Evolutionary conservation across 441 rosid species (phyloP).

Genomic region (Theobroma grandiflorum): DNA sequence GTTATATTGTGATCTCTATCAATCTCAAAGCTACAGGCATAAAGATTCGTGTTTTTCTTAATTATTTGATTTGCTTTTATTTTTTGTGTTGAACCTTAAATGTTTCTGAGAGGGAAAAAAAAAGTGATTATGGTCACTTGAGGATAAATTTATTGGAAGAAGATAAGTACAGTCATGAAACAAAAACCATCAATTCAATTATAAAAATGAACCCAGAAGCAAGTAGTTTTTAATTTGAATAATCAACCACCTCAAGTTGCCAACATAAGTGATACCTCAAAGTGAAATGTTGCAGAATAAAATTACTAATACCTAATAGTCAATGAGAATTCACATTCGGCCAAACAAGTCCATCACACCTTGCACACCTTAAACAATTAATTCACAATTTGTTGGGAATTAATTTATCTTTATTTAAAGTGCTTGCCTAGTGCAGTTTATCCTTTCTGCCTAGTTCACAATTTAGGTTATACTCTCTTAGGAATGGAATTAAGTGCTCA

Average conservation of each 20-base stretch:
- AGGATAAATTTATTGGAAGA: background rate
- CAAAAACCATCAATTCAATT: background rate
- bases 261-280: background rate
- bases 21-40: background rate
- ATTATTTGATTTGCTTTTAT: background rate
- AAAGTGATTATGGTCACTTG: background rate
- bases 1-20: background rate
- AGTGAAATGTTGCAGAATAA: background rate
- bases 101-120: background rate
- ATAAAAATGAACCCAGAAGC: background rate
- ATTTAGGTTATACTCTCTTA: too few species aligned
- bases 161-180: background rate
- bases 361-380: too few species aligned
- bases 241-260: background rate
- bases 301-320: background rate
- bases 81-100: too few species aligned
- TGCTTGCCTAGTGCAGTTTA: too few species aligned
- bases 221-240: background rate
- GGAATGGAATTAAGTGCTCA: too few species aligned
- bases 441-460: too few species aligned
- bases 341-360: background rate
- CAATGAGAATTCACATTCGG: background rate
- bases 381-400: too few species aligned
- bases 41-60: background rate
- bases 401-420: too few species aligned